Evolutionary conservation across 768 basidiomycete species (phyloP).

Genomic region (Mycena kentingensis): DNA sequence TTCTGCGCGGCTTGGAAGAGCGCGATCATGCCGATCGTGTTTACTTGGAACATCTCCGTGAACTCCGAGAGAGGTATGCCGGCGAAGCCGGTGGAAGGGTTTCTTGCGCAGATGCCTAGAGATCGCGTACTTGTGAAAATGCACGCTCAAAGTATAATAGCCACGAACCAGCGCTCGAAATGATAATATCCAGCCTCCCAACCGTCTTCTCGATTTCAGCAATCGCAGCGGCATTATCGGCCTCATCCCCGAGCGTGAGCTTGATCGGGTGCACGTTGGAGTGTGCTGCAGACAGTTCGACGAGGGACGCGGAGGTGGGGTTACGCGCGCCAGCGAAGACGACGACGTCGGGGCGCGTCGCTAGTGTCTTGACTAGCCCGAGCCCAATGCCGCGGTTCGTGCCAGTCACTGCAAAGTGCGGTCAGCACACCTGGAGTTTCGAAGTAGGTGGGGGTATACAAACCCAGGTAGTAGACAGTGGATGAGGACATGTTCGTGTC

Average conservation of each 20-base stretch:
- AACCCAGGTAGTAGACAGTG: too few relatives aligned
- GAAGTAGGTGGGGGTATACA: too few relatives aligned
- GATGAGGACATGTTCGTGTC: too few relatives aligned
- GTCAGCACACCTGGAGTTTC: too few relatives aligned
- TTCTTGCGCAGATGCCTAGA: conserved; percentile 2
- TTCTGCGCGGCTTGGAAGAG: conserved; percentile 7
- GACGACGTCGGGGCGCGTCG: neutral
- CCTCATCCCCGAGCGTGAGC: conserved; percentile 1
- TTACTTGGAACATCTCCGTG: conserved; percentile 1
- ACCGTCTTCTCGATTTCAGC: neutral
- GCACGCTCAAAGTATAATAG: neutral
- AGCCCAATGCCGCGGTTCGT: neutral
- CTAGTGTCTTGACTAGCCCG: neutral
- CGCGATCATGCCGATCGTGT: neutral
- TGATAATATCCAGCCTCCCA: conserved; percentile 3
- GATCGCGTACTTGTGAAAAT: neutral
- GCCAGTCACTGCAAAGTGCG: neutral
- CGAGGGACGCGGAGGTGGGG: neutral
- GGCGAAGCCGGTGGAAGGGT: neutral
- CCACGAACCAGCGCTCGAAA: neutral
- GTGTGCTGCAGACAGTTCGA: neutral
- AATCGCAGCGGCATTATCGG: neutral
- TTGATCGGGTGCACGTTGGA: conserved; percentile 1
- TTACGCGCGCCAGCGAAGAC: conserved; percentile 3
- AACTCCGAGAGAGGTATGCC: conserved; percentile 1